Conservation (phyloP, 1,139 yeast species). For the Yamadazyma dendronema region DNA sequence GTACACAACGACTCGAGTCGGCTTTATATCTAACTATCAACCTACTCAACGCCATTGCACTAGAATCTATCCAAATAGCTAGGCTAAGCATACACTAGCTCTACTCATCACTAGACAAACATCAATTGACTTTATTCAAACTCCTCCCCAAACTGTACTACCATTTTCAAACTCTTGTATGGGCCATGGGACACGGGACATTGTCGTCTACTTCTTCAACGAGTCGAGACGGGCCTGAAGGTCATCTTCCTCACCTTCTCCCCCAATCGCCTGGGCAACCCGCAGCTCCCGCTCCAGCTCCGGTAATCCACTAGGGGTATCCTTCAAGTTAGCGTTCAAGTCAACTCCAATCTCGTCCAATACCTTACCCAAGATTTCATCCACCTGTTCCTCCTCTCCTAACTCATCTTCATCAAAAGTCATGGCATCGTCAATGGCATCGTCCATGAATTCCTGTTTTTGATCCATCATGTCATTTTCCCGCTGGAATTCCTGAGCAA, state of each 20-base stretch:
- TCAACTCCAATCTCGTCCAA: slow-evolving; percentile 96
- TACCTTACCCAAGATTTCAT: slow-evolving; percentile 87
- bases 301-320: slow-evolving; percentile 49
- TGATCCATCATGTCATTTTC: slow-evolving; percentile 98
- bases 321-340: slow-evolving; percentile 64
- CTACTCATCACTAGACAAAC: no score
- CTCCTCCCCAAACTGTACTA: no score
- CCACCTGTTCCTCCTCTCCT: slow-evolving; percentile 82
- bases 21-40: no score
- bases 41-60: no score
- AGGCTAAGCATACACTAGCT: no score
- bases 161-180: no score
- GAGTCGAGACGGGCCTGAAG: slow-evolving; percentile 86
- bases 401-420: slow-evolving; percentile 71
- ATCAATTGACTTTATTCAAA: no score
- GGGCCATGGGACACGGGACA: no score
- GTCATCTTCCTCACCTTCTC: slow-evolving; percentile 59
- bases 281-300: slow-evolving; percentile 16
- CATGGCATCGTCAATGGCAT: slow-evolving; percentile 94
- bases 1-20: no score
- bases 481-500: slow-evolving; percentile 92
- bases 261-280: slow-evolving; percentile 51
- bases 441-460: slow-evolving; percentile 98
- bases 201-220: slow-evolving; percentile 62
- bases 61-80: no score